Base-by-base conservation (phyloP, 2,329 filamentous ascomycete genomes). In the Cladosporium sphaerospermum region DNA sequence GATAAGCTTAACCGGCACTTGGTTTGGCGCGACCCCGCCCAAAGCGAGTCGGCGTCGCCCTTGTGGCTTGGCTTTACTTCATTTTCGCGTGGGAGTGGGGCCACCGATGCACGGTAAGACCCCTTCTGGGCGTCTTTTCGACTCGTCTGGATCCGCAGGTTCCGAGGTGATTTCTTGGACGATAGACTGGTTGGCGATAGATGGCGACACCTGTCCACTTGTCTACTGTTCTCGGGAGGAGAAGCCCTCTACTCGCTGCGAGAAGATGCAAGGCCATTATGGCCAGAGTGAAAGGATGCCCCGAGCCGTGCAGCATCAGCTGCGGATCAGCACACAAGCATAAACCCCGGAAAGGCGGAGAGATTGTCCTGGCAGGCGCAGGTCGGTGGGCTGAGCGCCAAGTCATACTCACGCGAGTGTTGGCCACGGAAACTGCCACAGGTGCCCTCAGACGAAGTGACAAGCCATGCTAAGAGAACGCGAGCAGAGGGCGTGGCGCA, bases 1-100 rank as follows among this genome's bases (percentile, higher is more conserved):
- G 48, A 51, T 51, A 51, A 51, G 48, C 48, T 51, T 51, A 51
- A 51, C 48, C 23, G 23, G 40, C 11, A 44, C 48, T 51, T 51
- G 48, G 39, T 51, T 51, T 51, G 42, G 48, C n/a, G 48, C 16
- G 47, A 43, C 39, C 47, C 47, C 39, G 39, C 47, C 43, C 37
- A 31, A 49, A 49, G 46, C 46, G 40, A 43, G 40, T 14, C 6
- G 19, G 31, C 36, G 13, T 39, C 11, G 36, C 48, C 31, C 48
- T 51, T 51, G 48, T 51, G 48, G 48, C 48, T 51, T 51, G 48
- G 48, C 42, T 50, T 36, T 51, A 51, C 48, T 44, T 51, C 48
- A 51, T 44, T n/a, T 37, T 51, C 48, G 48, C 48, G 48, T 51
- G 48, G 48, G 40, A 44, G 48, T 51, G 48, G 48, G 31, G 48